Conservation (phyloP, 2,329 filamentous ascomycete genomes). For the Aspergillus persii region DNA sequence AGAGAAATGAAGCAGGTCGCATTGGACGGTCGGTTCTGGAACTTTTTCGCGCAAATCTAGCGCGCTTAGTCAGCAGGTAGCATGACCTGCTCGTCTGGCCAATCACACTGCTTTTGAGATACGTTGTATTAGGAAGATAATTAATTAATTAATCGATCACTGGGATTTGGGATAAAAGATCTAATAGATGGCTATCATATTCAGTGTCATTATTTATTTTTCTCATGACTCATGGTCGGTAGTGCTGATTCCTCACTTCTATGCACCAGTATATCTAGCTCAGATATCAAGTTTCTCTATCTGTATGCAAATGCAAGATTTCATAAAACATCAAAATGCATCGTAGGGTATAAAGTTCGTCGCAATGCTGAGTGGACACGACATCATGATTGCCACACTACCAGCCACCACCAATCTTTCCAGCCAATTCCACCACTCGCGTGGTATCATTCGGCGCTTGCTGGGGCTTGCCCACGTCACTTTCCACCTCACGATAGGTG, state of each 20-base stretch:
- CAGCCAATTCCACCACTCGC: slow-evolving; percentile 80
- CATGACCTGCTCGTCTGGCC: neutral
- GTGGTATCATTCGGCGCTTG: slow-evolving; percentile 64
- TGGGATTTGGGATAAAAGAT: neutral
- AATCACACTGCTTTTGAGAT: neutral
- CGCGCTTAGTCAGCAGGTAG: neutral
- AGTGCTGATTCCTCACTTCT: neutral
- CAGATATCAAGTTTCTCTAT: slow-evolving; percentile 18
- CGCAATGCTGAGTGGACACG: slow-evolving; percentile 10
- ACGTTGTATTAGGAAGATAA: too few species aligned
- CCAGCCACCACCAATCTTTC: slow-evolving; percentile 93
- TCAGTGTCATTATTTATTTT: neutral
- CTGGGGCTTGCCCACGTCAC: slow-evolving; percentile 81
- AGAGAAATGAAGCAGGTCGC: neutral
- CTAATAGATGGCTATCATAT: neutral
- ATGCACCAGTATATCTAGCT: neutral
- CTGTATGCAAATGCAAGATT: neutral
- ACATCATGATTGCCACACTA: slow-evolving; percentile 45
- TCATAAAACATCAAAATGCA: neutral
- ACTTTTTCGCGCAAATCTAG: slow-evolving; percentile 1
- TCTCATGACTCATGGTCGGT: neutral
- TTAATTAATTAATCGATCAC: too few species aligned
- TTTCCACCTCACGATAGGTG: slow-evolving; percentile 87
- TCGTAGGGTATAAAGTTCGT: slow-evolving; percentile 15
- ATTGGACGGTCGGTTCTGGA: slow-evolving; percentile 5